Evolutionary conservation across 352 stramenopile genomes (phyloP).

Genomic region (Phytopythium kandeliae): DNA sequence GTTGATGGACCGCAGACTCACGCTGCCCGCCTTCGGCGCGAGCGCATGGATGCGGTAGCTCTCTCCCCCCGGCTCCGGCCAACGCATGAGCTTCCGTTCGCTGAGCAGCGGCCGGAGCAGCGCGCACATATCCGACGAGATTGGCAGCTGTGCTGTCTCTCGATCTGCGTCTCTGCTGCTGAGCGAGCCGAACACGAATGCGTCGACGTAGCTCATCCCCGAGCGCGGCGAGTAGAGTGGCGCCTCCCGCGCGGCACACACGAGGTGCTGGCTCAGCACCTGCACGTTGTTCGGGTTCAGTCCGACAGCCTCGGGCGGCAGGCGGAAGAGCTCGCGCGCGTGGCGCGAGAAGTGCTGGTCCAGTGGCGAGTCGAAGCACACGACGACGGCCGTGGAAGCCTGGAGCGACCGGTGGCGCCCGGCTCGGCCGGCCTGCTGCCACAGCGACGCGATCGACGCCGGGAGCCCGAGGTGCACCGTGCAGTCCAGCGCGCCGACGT

Average conservation of each 20-base stretch:
- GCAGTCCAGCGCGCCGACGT: conserved; percentile 92
- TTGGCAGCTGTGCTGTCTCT: neutral
- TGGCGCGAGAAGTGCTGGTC: conserved; percentile 90
- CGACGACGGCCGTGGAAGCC: conserved; percentile 89
- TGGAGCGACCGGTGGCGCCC: conserved; percentile 73
- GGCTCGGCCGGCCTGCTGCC: conserved; percentile 96
- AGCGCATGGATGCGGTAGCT: conserved; percentile 56
- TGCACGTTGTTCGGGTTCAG: conserved; percentile 85
- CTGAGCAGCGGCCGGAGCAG: conserved; percentile 23
- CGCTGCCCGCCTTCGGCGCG: conserved; percentile 43
- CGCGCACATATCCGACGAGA: conserved; percentile 6
- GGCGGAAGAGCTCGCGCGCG: conserved; percentile 56
- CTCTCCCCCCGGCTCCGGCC: conserved; percentile 20
- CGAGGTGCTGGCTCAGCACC: conserved; percentile 89
- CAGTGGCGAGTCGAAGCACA: conserved; percentile 93
- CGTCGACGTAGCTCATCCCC: conserved; percentile 53
- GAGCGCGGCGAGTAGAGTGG: conserved; percentile 76
- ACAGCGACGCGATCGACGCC: conserved; percentile 89
- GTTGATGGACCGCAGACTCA: conserved; percentile 68
- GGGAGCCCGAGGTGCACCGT: conserved; percentile 96
- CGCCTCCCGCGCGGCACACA: conserved; percentile 92
- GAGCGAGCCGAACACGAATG: conserved; percentile 47
- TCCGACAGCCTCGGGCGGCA: conserved; percentile 67
- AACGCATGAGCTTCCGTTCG: conserved; percentile 39
- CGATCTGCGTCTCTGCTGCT: neutral